Percentiles rank a stretch among this genome's conserved stretches.
These are phyloP conservation scores for Trichoderma gracile DNA, from an alignment of 2,329 filamentous ascomycete genomes.

Conservation along the genomic window DNA sequence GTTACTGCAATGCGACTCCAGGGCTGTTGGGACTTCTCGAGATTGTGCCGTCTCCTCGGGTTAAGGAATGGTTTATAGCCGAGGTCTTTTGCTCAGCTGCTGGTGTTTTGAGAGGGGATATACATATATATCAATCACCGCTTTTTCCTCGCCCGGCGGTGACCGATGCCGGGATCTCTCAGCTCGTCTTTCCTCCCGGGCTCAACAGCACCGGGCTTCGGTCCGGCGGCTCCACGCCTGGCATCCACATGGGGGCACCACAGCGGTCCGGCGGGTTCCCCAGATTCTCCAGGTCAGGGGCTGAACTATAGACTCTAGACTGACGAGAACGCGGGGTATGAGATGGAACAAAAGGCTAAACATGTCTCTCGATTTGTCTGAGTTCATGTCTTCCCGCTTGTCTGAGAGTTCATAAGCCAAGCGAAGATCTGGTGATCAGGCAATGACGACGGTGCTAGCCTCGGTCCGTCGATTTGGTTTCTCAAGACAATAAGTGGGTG, in stretches of 20 bases:
- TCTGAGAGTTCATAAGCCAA: too few species aligned
- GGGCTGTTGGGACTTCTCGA: too few species aligned
- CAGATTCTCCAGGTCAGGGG: conserved; percentile 12
- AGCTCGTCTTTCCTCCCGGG: neutral
- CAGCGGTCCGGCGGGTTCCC: conserved; percentile 20
- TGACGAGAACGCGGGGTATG: conserved; percentile 5
- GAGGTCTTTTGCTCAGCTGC: conserved; percentile 1
- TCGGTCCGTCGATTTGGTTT: neutral
- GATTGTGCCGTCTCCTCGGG: neutral
- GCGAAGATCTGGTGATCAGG: too few species aligned
- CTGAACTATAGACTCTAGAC: neutral
- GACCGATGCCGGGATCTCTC: conserved; percentile 8
- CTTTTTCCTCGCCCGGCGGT: too few species aligned
- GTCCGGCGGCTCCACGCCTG: conserved; percentile 12
- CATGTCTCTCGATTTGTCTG: too few species aligned
- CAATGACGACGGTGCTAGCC: neutral
- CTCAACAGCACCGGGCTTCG: conserved; percentile 3
- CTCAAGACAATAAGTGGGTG: neutral
- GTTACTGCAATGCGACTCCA: neutral
- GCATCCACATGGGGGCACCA: conserved; percentile 2
- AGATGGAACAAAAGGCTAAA: neutral
- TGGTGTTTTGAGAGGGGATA: neutral
- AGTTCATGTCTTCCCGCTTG: too few species aligned
- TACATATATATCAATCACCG: neutral
- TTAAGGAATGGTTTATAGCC: conserved; percentile 5